A percentile compares a stretch with the other conserved stretches of the same genome.
phyloP scores from a whole-genome alignment of 106 monocot species.

The Allium cepa region DNA sequence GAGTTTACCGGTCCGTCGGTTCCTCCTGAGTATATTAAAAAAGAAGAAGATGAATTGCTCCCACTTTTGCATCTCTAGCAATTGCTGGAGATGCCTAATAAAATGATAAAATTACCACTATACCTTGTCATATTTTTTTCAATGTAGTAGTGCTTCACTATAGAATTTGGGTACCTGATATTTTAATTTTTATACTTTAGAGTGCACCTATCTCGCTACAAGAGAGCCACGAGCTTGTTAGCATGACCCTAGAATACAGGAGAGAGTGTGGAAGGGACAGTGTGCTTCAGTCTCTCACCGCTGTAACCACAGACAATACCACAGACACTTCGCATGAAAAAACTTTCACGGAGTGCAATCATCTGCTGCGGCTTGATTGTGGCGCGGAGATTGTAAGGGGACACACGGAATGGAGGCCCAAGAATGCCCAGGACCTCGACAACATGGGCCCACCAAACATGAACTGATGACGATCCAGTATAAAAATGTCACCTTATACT shows the following conservation, averaged over 20 bases:
- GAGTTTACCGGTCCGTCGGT: too few species aligned
- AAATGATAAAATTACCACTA: too few species aligned
- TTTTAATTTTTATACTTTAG: constrained; percentile 14
- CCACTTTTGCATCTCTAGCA: too few species aligned
- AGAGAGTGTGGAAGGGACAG: constrained; percentile 84
- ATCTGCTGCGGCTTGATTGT: constrained; percentile 59
- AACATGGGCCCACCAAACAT: neutral
- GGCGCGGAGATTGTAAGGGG: constrained; percentile 72
- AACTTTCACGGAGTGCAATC: constrained; percentile 43
- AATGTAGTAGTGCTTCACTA: too few species aligned
- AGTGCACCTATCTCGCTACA: constrained; percentile 52
- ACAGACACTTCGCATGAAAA: neutral
- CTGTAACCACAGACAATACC: constrained; percentile 28
- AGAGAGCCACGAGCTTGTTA: constrained; percentile 48
- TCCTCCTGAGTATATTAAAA: too few species aligned
- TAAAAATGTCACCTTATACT: too few species aligned
- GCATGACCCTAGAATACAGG: constrained; percentile 57
- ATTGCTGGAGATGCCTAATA: too few species aligned
- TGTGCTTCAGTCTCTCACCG: constrained; percentile 66
- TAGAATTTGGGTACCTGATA: too few species aligned
- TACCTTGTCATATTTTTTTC: too few species aligned
- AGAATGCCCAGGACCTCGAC: constrained; percentile 13
- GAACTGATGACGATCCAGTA: too few species aligned
- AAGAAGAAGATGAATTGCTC: too few species aligned
- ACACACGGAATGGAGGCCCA: constrained; percentile 71